These are phyloP conservation scores for Catunica adiposa DNA, from an alignment of 2,329 filamentous ascomycete genomes.

Conservation along the genomic window DNA sequence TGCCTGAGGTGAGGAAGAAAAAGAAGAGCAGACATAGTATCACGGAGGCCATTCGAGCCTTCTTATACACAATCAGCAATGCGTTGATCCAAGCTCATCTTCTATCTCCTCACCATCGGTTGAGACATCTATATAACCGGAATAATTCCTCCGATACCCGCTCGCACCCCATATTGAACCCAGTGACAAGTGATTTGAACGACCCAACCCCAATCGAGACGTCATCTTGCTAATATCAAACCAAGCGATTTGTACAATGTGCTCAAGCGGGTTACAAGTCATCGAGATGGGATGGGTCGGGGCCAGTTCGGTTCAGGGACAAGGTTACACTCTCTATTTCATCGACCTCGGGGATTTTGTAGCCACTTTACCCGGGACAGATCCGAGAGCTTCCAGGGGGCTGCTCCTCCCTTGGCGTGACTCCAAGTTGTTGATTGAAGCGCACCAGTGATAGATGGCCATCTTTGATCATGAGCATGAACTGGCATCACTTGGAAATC, in stretches of 20 bases:
- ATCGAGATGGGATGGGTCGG: not conserved
- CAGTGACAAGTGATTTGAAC: too few relatives aligned
- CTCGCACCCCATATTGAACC: too few relatives aligned
- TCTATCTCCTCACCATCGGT: not conserved
- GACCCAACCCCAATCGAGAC: too few relatives aligned
- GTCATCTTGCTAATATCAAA: too few relatives aligned
- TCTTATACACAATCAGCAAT: not conserved
- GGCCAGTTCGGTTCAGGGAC: not conserved
- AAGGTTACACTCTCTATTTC: not conserved
- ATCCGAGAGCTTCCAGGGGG: not conserved
- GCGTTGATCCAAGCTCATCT: not conserved
- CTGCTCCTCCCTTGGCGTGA: not conserved
- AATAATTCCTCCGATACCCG: too few relatives aligned
- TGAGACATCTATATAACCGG: too few relatives aligned
- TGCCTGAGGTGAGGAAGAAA: not conserved
- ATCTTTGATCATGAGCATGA: too few relatives aligned
- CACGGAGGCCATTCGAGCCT: not conserved
- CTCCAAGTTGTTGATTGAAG: not conserved
- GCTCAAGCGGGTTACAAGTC: slow-evolving; percentile 1
- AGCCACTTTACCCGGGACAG: not conserved
- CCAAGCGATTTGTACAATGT: too few relatives aligned
- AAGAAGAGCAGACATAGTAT: not conserved
- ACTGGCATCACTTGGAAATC: too few relatives aligned
- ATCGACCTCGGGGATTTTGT: not conserved
- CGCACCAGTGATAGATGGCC: not conserved